phyloP scores from a whole-genome alignment of 768 basidiomycete species.

The Asterophora parasitica region DNA sequence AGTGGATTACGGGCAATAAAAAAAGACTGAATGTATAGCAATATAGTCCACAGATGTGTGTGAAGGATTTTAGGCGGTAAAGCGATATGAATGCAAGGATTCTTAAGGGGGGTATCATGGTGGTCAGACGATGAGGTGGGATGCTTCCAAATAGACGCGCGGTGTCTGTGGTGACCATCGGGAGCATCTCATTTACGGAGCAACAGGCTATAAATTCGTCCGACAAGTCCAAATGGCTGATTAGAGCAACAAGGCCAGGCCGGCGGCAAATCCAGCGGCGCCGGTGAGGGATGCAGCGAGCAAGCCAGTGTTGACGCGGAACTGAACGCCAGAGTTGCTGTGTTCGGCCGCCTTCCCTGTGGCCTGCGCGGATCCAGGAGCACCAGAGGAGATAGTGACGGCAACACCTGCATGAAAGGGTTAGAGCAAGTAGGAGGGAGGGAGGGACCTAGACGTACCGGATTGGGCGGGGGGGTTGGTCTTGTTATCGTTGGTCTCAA shows the following conservation, averaged over 20 bases:
- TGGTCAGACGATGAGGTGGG: slow-evolving; percentile 6
- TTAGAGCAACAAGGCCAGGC: slow-evolving; percentile 14
- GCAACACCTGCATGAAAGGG: slow-evolving; percentile 30
- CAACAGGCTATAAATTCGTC: neutral
- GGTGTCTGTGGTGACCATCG: slow-evolving; percentile 6
- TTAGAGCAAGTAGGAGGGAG: slow-evolving; percentile 43
- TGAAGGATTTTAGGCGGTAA: neutral
- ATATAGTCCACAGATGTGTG: neutral
- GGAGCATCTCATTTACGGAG: slow-evolving; percentile 9
- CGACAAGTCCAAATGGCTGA: neutral
- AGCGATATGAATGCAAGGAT: no score
- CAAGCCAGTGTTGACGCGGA: slow-evolving; percentile 7
- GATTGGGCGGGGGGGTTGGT: slow-evolving; percentile 51
- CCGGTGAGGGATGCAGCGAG: slow-evolving; percentile 9
- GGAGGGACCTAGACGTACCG: slow-evolving; percentile 54
- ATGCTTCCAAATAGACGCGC: slow-evolving; percentile 5
- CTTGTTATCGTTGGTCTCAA: slow-evolving; percentile 75
- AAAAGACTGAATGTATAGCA: neutral
- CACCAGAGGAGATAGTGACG: slow-evolving; percentile 28
- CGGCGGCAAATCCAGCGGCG: slow-evolving; percentile 15
- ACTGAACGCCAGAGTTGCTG: slow-evolving; percentile 6
- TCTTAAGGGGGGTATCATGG: slow-evolving; percentile 13
- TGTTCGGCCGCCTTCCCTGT: slow-evolving; percentile 14
- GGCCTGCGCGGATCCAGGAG: slow-evolving; percentile 29
- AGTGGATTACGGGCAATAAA: neutral